These are phyloP conservation scores for Tulasnella calospora DNA, from an alignment of 768 basidiomycete species.

Conservation along the genomic window DNA sequence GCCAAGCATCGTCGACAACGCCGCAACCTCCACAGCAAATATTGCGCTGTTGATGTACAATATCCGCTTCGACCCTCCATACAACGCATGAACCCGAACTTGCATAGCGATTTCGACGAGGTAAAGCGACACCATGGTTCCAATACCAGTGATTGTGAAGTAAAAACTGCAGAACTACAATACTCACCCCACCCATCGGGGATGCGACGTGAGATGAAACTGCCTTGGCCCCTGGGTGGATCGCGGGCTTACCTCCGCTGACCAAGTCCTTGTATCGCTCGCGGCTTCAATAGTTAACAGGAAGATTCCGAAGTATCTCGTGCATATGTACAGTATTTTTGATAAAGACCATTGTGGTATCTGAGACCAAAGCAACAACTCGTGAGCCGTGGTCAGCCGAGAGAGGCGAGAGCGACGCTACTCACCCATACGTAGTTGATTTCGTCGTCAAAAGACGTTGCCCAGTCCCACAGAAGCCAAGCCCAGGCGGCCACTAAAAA, in stretches of 20 bases:
- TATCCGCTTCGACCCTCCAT: conserved; percentile 12
- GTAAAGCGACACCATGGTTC: conserved; percentile 6
- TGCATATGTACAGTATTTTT: conserved; percentile 19
- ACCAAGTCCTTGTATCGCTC: conserved; percentile 11
- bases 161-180: conserved; percentile 20
- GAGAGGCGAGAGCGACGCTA: background rate
- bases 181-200: background rate
- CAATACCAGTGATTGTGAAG: conserved; percentile 6
- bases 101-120: conserved; percentile 22
- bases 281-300: conserved; percentile 8
- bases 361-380: background rate
- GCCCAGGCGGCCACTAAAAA: conserved; percentile 12
- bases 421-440: conserved; percentile 21
- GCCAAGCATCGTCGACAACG: conserved; percentile 13
- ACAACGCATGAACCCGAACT: conserved; percentile 21
- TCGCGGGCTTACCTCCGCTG: background rate
- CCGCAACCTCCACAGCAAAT: conserved; percentile 13
- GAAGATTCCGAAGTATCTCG: conserved; percentile 22
- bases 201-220: background rate
- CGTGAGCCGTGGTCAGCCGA: background rate
- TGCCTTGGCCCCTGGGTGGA: background rate
- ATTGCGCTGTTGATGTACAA: conserved; percentile 2
- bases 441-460: background rate
- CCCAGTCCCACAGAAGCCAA: conserved; percentile 24
- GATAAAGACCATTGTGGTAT: background rate